Evolutionary conservation across 2,329 filamentous ascomycete genomes (phyloP), one percentile per base, ranked within the genome.

Genomic region (Ampelomyces quisqualis): DNA sequence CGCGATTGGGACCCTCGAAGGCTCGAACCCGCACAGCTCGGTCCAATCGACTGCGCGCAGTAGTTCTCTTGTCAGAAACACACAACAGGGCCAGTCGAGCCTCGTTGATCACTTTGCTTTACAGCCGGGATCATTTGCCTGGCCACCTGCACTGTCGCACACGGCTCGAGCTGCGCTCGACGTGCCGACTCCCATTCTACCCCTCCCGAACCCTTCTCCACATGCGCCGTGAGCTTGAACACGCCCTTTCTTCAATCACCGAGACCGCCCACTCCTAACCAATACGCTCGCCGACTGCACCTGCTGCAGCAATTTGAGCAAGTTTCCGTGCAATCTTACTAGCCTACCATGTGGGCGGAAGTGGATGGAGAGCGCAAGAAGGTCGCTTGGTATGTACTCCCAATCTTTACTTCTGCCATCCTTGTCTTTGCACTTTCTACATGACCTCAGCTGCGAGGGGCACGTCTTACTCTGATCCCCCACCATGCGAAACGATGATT

Each of bases 291-390:
- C 34, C 35, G 37, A 38, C 30, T 47, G 54, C 42, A 46, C 36
- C 32, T 39, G 18, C 38, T 42, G 42, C 41, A 42, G 46, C 47
- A 30, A 32, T 49, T 33, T 62, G 64, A 65, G 61, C 62, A 66
- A 44, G 47, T 63, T 64, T 57, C 36, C 49, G 39, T 45, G 27
- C 44, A 46, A 39, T 49, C 35, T 51, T 34, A 40, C 34, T 40
- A 49, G 52, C 73, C 63, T 40, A 45, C 54, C 45, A 86, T 86
- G 84, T 74, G 83, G 62, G 60, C 67, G 40, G 59, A 64, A 34
- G 82, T 87, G 53, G 80, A 86, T 59, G 84, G 83, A 48, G 75
- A 81, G 66, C 85, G 85, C 70, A 85, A 81, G 66, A 87, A 87
- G 73, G 84, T 87, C 77, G 84, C 84, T 63, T 87, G 84, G 84